Evolutionary conservation across 495 filamentous ascomycete species (phyloP), one percentile per base, ranked within the genome.

Genomic region (Penicillium angulare): DNA sequence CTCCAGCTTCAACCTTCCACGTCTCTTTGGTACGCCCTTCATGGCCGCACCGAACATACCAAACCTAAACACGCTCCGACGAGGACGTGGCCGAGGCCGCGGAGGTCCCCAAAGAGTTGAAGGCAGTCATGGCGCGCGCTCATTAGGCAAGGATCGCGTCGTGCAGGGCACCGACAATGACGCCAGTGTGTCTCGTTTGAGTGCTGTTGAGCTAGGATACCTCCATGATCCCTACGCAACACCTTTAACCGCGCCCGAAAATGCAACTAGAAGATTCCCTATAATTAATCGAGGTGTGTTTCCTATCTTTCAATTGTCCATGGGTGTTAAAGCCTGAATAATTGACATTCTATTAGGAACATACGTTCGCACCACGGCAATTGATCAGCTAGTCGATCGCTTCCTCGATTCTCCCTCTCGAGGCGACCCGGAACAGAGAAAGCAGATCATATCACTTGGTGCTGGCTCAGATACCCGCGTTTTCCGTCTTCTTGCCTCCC

Each of bases 101-200:
- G 68, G 67, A 38, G 67, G 63, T 29, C 52, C 43, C 33, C 24
- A 35, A 26, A 40, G 50, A 49, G 56, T 50, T 10, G 65, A 66
- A 22, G 63, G 62, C 47, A 57, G 65, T 7, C 58, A 60, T 32
- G 23, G 47, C 21, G 15, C 33, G 13, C 43, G 53, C 53, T 17
- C 50, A 42, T 71, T 75, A 21, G 65, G 65, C 42, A 74, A 74
- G 42, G 82, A 87, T 59, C 65, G 66, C 21, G 79, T 86, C 12
- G 86, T 97, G 41, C 92, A 95, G 68, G 80, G 85, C 45, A 98
- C 93, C 13, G 93, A 98, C 69, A 83, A 86, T 57, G 93, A 98
- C 75, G 93, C 93, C 39, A 87, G 88, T 53, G 81, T 88, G 21
- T 95, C 89, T 22, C 82, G 95, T 8, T 69, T 95, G 67, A 96